Base-by-base conservation (phyloP, 2,329 filamentous ascomycete genomes). In the Trichoderma hamatum region DNA sequence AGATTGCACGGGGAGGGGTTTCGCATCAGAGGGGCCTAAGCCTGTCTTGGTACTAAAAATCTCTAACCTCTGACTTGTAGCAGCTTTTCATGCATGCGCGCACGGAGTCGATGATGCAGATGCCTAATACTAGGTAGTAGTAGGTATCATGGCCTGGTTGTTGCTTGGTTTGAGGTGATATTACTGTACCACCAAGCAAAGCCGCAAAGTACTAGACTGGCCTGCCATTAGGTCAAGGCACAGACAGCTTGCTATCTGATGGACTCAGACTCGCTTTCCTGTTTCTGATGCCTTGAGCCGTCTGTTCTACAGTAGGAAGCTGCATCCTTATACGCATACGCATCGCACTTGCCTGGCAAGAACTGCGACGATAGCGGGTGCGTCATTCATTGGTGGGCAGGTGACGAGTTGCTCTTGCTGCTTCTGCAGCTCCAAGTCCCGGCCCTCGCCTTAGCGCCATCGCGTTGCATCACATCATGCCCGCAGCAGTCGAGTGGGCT, bases 301-400 rank as follows among this genome's bases (percentile, higher is more conserved):
- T 24, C n/a, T 49, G n/a, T 13, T n/a, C 39, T 6, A n/a, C n/a
- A n/a, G n/a, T n/a, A 2, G 39, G 39, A 43, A 43, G 39, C 39
- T 43, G 39, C 36, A 19, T 19, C 36, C 36, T 39, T 39, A 14
- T 39, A 39, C 36, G 16, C 3, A 14, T 39, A 39, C 36, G 16
- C 3, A 39, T 39, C 36, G 39, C 39, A n/a, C 16, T 43, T 43
- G 39, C 21, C 13, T 28, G n/a, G 24, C 26, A 54, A 13, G 14
- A 26, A 10, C 51, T 54, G n/a, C 14, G n/a, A 26, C 51, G 51
- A 54, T 30, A 49, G 46, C 46, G 46, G 51, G 24, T 54, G 51
- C 51, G 51, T 49, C 46, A 49, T 49, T 58, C 63, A 66, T 66
- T 66, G 63, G 63, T 66, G 63, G 52, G 52, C 63, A 66, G 63